These are phyloP conservation scores for Fraxinus albicans DNA, from an alignment of 305 asterid species.

Conservation along the genomic window DNA sequence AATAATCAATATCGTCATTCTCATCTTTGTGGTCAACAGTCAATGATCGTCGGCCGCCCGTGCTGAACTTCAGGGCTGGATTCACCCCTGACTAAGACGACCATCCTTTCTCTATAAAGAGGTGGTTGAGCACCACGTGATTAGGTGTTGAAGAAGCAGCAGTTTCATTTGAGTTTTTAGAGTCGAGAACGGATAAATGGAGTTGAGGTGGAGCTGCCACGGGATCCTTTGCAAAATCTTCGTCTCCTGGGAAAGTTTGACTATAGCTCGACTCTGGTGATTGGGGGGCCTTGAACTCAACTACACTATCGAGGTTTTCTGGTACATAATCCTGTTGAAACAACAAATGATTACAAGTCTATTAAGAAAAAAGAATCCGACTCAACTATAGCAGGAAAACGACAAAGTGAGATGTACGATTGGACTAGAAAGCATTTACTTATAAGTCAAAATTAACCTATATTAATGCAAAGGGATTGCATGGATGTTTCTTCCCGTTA, in stretches of 20 bases:
- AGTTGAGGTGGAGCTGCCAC: conserved; percentile 73
- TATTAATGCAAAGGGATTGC: neutral
- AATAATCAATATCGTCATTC: too few species aligned
- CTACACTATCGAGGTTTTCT: conserved; percentile 71
- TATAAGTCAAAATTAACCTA: neutral
- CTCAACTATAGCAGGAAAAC: neutral
- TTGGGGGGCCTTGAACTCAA: conserved; percentile 80
- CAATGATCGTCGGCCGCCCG: too few species aligned
- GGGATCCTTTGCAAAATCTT: conserved; percentile 81
- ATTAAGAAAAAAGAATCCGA: neutral
- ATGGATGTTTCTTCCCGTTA: neutral
- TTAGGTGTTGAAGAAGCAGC: conserved; percentile 52
- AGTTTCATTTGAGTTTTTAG: conserved; percentile 39
- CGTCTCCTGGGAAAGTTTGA: conserved; percentile 60
- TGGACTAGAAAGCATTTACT: neutral
- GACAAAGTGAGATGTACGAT: neutral
- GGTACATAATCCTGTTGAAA: conserved; percentile 61
- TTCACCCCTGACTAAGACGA: conserved; percentile 67
- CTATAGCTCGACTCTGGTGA: conserved; percentile 85
- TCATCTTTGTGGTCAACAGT: too few species aligned
- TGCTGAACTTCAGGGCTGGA: too few species aligned
- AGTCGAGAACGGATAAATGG: conserved; percentile 45
- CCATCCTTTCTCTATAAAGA: conserved; percentile 74
- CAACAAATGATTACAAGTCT: neutral
- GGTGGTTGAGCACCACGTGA: conserved; percentile 89